A percentile compares a stretch with the other conserved stretches of the same genome.
Conservation (phyloP, 441 rosid genomes). For the Corymbia citriodora region DNA sequence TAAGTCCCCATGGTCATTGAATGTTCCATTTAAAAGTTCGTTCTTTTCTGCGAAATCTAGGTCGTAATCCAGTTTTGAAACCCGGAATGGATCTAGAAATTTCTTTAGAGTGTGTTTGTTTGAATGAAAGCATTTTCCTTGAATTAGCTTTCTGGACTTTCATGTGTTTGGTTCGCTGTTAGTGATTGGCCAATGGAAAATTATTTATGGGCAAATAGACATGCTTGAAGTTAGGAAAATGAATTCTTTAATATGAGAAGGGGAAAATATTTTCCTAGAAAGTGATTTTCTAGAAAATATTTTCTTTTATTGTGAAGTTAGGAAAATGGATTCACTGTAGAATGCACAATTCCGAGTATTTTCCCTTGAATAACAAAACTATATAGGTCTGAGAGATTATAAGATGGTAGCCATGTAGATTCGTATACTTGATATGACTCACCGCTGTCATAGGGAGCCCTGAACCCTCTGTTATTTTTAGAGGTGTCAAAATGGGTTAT, state of each 20-base stretch:
- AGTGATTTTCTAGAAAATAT: not conserved
- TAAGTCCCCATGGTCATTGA: not conserved
- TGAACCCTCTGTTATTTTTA: not conserved
- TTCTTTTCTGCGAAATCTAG: not conserved
- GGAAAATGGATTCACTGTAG: not conserved
- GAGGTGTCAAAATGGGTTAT: too few relatives aligned
- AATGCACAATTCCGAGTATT: not conserved
- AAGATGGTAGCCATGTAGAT: not conserved
- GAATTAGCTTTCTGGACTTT: not conserved
- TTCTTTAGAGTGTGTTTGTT: not conserved
- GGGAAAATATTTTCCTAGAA: too few relatives aligned
- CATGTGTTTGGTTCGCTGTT: not conserved
- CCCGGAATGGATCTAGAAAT: not conserved
- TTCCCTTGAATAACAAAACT: not conserved
- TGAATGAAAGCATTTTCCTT: not conserved
- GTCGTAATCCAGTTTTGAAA: not conserved
- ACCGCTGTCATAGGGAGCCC: too few relatives aligned
- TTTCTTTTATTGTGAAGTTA: too few relatives aligned
- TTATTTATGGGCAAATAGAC: not conserved
- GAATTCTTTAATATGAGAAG: not conserved
- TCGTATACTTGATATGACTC: too few relatives aligned
- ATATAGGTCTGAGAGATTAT: not conserved
- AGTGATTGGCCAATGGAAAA: not conserved
- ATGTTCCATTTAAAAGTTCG: not conserved
- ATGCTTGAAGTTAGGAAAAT: not conserved